These are phyloP conservation scores for Alternaria gaisen DNA, from an alignment of 2,329 filamentous ascomycete genomes.

Conservation along the genomic window DNA sequence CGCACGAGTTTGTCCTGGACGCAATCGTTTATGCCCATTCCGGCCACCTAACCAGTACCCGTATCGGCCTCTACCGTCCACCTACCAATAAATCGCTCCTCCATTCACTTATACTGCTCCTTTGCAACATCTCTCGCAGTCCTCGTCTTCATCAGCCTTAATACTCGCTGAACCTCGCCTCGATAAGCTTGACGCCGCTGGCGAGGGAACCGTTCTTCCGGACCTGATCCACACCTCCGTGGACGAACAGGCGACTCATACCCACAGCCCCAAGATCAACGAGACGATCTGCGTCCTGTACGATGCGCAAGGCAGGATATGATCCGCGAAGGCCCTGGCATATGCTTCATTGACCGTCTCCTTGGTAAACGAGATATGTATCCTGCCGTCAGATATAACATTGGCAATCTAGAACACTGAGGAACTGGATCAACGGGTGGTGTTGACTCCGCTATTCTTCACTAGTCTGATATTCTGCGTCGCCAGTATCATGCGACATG, in stretches of 20 bases:
- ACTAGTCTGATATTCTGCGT: not conserved
- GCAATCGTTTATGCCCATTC: not conserved
- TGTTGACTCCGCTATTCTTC: not conserved
- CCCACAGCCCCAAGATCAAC: not conserved
- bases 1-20: not conserved
- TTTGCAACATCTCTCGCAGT: not conserved
- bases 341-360: not conserved
- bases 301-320: not conserved
- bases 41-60: not conserved
- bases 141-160: not conserved
- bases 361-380: not conserved
- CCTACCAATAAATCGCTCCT: not conserved
- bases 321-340: not conserved
- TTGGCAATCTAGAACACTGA: not conserved
- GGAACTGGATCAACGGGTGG: not conserved
- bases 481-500: not conserved
- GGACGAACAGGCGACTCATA: not conserved
- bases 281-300: constrained; percentile 2
- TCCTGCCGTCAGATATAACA: not conserved
- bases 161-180: not conserved
- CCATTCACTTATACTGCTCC: not conserved
- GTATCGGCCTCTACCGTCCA: not conserved
- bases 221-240: not conserved
- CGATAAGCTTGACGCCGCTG: not conserved
- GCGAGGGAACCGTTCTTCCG: no score